Evolutionary conservation across 2,329 filamentous ascomycete species (phyloP).

Genomic region (Stachybotrys chlorohalonatus): DNA sequence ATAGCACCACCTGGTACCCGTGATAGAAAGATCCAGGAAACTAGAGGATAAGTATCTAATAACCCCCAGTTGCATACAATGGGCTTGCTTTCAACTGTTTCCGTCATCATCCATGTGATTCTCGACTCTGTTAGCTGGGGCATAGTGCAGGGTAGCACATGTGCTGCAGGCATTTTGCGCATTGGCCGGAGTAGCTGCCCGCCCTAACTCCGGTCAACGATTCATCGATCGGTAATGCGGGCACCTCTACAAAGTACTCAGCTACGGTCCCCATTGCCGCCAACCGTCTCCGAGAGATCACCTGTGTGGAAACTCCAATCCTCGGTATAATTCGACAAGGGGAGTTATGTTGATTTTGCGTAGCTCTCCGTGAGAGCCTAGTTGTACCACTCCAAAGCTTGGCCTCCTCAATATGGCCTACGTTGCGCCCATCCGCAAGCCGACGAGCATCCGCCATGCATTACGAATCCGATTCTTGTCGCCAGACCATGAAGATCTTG

Average conservation of each 20-base stretch:
- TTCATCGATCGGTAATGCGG: neutral
- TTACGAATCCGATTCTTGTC: conserved; percentile 70
- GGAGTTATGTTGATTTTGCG: neutral
- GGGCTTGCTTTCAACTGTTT: too few species aligned
- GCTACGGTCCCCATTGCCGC: too few species aligned
- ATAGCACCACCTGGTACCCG: neutral
- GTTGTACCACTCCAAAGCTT: neutral
- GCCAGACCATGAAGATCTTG: conserved; percentile 67
- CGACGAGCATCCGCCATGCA: conserved; percentile 86
- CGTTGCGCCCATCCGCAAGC: conserved; percentile 83
- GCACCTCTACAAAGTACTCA: too few species aligned
- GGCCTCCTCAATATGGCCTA: conserved; percentile 63
- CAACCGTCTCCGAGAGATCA: too few species aligned
- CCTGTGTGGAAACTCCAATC: too few species aligned
- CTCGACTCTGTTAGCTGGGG: too few species aligned
- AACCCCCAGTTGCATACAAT: neutral
- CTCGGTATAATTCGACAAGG: neutral
- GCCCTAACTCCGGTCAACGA: conserved; percentile 13
- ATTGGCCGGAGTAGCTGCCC: conserved; percentile 3
- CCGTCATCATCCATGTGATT: too few species aligned
- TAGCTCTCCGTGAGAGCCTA: conserved; percentile 11
- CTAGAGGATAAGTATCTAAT: neutral
- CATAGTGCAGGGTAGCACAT: too few species aligned
- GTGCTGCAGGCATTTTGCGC: neutral
- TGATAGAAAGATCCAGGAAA: neutral